Percentiles rank a stretch among this genome's conserved stretches.
Evolutionary conservation across 306 rosid genomes (phyloP).

Genomic region (Cicer judaicum): DNA sequence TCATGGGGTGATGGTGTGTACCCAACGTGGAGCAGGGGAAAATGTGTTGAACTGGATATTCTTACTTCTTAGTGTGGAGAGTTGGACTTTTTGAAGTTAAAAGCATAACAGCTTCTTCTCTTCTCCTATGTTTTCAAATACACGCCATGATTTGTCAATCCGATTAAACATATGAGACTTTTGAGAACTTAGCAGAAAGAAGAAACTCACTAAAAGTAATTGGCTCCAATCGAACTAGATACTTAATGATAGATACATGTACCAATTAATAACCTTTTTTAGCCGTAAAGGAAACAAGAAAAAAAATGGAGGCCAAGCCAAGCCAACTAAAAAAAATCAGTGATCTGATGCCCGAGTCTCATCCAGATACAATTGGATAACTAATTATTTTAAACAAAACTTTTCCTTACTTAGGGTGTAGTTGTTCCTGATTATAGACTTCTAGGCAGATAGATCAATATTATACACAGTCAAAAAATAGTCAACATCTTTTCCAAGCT

Average conservation of each 20-base stretch:
- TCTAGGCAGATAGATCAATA: neutral
- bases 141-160: too few relatives aligned
- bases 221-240: neutral
- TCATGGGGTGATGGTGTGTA: neutral
- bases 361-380: neutral
- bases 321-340: neutral
- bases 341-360: neutral
- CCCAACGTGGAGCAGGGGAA: neutral
- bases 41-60: neutral
- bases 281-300: neutral
- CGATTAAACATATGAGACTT: too few relatives aligned
- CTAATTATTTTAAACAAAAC: neutral
- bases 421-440: conserved; percentile 2
- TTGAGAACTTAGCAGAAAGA: too few relatives aligned
- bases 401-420: conserved; percentile 1
- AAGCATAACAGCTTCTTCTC: too few relatives aligned
- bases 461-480: conserved; percentile 11
- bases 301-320: neutral
- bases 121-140: too few relatives aligned
- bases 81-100: too few relatives aligned
- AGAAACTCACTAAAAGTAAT: too few relatives aligned
- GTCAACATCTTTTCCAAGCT: neutral
- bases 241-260: neutral
- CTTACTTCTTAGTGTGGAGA: neutral
- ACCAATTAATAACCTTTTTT: neutral